Percentiles rank a stretch among this genome's conserved stretches.
Evolutionary conservation across 78 protist species (phyloP).

Genomic region (Dictyostelium firmibasis): DNA sequence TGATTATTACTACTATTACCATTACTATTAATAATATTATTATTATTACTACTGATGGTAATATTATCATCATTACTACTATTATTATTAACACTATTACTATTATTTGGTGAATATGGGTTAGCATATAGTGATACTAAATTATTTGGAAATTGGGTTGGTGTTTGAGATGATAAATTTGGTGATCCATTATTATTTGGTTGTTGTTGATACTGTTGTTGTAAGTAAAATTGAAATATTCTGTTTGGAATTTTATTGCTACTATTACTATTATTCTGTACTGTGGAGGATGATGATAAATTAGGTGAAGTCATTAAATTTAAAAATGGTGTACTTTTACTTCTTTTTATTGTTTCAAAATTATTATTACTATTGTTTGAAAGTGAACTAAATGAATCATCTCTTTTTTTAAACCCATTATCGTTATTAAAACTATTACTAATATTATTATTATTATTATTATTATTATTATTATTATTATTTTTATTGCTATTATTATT

Average conservation of each 20-base stretch:
- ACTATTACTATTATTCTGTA: not conserved
- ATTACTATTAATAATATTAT: not conserved
- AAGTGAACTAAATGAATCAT: not conserved
- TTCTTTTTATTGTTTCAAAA: not conserved
- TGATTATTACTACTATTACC: not conserved
- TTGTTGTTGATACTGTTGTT: slow-evolving; percentile 10
- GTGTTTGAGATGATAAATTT: not conserved
- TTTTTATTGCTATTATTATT: not conserved
- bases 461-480: not conserved
- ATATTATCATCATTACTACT: not conserved
- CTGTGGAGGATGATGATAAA: not conserved
- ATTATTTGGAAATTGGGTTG: not conserved
- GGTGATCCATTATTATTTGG: not conserved
- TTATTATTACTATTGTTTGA: not conserved
- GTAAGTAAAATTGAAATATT: slow-evolving; percentile 2
- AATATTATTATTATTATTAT: not conserved
- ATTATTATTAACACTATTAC: not conserved
- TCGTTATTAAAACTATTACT: not conserved
- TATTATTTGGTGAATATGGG: not conserved
- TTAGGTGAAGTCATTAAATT: not conserved
- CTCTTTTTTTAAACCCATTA: not conserved
- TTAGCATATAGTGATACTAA: not conserved
- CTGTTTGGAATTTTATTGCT: not conserved
- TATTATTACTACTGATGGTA: not conserved
- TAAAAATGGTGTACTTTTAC: slow-evolving; percentile 40